Percentiles rank a stretch among this genome's conserved stretches.
These are phyloP conservation scores for Ceratobasidium papillatum DNA, from an alignment of 1,284 basidiomycete species.

Conservation along the genomic window DNA sequence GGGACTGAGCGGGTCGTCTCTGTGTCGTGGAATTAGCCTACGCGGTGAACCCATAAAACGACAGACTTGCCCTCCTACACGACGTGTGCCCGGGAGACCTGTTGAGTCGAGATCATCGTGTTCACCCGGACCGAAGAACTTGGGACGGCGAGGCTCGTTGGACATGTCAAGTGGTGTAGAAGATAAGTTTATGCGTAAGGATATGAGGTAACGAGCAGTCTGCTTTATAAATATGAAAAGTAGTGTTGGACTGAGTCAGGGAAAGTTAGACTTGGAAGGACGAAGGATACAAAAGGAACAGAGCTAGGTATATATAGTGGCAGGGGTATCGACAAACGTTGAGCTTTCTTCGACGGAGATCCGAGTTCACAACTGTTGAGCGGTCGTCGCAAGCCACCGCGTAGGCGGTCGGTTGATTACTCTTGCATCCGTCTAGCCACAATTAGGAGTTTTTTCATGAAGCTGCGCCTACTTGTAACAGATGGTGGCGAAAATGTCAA, in stretches of 20 bases:
- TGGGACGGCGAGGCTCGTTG: not conserved
- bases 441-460: not conserved
- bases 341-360: too few species aligned
- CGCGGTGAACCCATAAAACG: not conserved
- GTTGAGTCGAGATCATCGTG: not conserved
- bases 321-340: not conserved
- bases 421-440: not conserved
- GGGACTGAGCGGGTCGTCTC: slow-evolving; percentile 2
- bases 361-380: not conserved
- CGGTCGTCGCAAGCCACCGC: not conserved
- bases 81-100: not conserved
- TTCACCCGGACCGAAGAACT: not conserved
- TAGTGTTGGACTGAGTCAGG: too few species aligned
- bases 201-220: not conserved
- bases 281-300: too few species aligned
- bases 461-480: not conserved
- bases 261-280: too few species aligned
- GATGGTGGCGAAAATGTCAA: not conserved
- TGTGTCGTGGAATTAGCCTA: not conserved
- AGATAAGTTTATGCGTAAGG: not conserved
- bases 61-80: not conserved
- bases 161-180: not conserved
- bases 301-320: not conserved
- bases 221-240: not conserved
- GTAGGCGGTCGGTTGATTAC: not conserved